Base-by-base conservation (phyloP, 495 filamentous ascomycete species). In the Alectoria sarmentosa region DNA sequence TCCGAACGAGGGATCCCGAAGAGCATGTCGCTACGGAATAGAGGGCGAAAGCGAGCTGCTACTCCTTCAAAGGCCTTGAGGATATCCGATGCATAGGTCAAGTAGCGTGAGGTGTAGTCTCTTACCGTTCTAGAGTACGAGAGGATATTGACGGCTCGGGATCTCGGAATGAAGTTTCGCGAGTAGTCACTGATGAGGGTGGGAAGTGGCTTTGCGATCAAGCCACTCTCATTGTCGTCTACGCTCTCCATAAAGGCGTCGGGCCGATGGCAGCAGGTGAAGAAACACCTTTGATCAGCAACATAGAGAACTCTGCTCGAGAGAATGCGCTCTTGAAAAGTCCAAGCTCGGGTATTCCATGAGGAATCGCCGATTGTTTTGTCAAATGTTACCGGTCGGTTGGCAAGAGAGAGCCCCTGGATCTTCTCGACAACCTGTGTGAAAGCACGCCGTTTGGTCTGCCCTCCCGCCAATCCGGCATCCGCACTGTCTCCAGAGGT, bases 281-380 rank as follows among this genome's bases (percentile, higher is more conserved):
- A 80, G 52, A 74, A 76, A 48, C 73, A 58, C 54, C 78, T 74
- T 6, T 71, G 41, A 8, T 74, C 67, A 0, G 67, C 72, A 52
- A 80, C 71, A 54, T 70, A 73, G 17, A 79, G 62, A 1, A 74
- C 65, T 36, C 65, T 62, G 19, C 32, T 46, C 36, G 69, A 71
- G 17, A 68, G 39, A 4, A 70, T 26, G 13, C 41, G 48, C 55
- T 73, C 71, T 55, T 73, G 69, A 15, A 69, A 67, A 13, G 71
- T 73, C 71, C 69, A 73, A 28, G 69, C 69, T 13, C 71, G 62
- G 46, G 26, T 55, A 34, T 66, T 69, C 61, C 65, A 70, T 13
- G 54, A 46, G 8, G 64, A 70, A n/a, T 66, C 32, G 39, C 38
- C 36, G 38, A 64, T 49, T 14, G 57, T 19, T 42, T 23, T 32